phyloP scores from a whole-genome alignment of 176 grass and related monocot genomes.

The Dactylis glomerata region DNA sequence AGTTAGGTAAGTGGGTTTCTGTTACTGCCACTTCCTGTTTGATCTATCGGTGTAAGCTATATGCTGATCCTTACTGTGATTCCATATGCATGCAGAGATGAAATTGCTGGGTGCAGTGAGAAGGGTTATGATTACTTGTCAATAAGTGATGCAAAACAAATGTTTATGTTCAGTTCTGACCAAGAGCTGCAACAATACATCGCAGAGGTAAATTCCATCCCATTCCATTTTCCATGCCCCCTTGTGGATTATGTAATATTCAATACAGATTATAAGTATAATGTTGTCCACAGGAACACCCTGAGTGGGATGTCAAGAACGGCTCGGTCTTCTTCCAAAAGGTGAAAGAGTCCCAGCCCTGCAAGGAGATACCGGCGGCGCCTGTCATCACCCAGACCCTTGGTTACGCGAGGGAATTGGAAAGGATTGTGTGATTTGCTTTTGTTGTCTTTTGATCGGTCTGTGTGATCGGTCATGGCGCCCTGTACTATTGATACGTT shows the following conservation, averaged over 20 bases:
- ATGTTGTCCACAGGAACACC: conserved; percentile 57
- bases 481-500: neutral
- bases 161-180: conserved; percentile 86
- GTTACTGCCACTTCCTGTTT: neutral
- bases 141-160: conserved; percentile 81
- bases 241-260: neutral
- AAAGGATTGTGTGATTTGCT: conserved; percentile 75
- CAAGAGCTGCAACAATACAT: conserved; percentile 88
- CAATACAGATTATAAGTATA: neutral
- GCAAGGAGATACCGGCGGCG: conserved; percentile 90
- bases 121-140: conserved; percentile 92
- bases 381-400: conserved; percentile 94
- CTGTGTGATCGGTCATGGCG: neutral
- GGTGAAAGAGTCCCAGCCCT: conserved; percentile 88
- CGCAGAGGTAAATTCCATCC: conserved; percentile 48
- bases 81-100: conserved; percentile 58
- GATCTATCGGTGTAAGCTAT: neutral
- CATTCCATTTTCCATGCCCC: neutral
- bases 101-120: conserved; percentile 94
- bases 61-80: neutral
- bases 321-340: conserved; percentile 79
- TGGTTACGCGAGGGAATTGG: conserved; percentile 88
- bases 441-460: neutral
- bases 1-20: conserved; percentile 58
- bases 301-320: conserved; percentile 85